Base-by-base conservation (phyloP, 768 basidiomycete species). In the Leccinellum luteum region DNA sequence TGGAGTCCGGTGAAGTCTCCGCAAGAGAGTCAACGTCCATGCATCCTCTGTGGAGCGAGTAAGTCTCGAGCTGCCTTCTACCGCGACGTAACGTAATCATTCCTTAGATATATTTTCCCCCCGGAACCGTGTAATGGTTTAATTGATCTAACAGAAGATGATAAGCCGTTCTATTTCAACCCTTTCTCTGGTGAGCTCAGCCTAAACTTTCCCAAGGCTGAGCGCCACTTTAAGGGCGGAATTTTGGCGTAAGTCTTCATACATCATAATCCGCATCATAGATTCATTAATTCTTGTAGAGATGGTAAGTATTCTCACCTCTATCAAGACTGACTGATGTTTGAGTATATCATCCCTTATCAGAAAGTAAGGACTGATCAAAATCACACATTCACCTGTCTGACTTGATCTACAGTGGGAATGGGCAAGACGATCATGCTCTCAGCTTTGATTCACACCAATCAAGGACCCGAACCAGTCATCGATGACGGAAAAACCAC, bases 21-120 rank as follows among this genome's bases (percentile, higher is more conserved):
- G 90, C 85, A 62, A 81, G 89, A 54, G 81, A 86, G 67, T 81
- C 81, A 14, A 77, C 69, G 15, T 90, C 89, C 5, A 86, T 98
- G 82, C 93, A 98, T 71, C 96, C 96, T 2, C 73, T 98, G 8
- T 98, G 95, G 95, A 88, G 88, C 76, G 85, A 92, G 93, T 98
- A 68, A 66, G 85, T 74, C 9, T 10, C 38, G 3, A 21, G 4
- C 32, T 57, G 19, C 44, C 56, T 54, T 52, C 9, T 48, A 54
- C 12, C 9, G 25, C 15, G 44, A 52, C 31, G 15, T 7, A 54
- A 27, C 43, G 56, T 23, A 12, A 43, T 21, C 21, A 61, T 62
- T 65, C 17, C 51, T 10, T 54, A 94, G 93, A 77, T 95, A 92
- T 67, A 64, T 77, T 0, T 92, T 94, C 61, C 88, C 89, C 13